A percentile compares a stretch with the other conserved stretches of the same genome.
These are phyloP conservation scores for Stachybotrys echinatus DNA, from an alignment of 2,329 filamentous ascomycete species.

Conservation along the genomic window DNA sequence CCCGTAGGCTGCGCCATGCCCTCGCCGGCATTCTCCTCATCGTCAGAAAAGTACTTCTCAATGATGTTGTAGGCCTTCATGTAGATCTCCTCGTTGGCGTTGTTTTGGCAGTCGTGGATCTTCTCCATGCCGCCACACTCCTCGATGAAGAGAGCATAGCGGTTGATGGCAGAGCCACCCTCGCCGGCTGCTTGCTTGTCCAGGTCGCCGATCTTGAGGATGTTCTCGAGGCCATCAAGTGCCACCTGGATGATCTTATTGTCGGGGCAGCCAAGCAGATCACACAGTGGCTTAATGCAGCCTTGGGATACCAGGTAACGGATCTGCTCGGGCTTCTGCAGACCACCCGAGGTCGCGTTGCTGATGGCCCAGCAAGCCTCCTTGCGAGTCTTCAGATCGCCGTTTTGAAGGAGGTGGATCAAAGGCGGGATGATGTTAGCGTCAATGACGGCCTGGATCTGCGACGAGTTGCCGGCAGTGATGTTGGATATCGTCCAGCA, in stretches of 20 bases:
- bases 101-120: conserved; percentile 99
- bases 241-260: conserved; percentile 99
- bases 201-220: conserved; percentile 97
- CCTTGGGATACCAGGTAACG: conserved; percentile 89
- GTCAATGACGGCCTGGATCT: conserved; percentile 95
- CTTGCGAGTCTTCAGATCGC: conserved; percentile 98
- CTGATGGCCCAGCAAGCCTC: conserved; percentile 99
- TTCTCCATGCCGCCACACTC: conserved; percentile 99
- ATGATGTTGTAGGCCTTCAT: conserved; percentile 99
- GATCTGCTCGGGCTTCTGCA: conserved; percentile 98
- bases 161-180: conserved; percentile 78
- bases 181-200: conserved; percentile 87
- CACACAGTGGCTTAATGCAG: conserved; percentile 95
- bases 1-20: conserved; percentile 65
- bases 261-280: conserved; percentile 90
- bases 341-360: conserved; percentile 92
- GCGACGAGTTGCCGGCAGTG: conserved; percentile 93
- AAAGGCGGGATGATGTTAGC: conserved; percentile 94
- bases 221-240: conserved; percentile 96
- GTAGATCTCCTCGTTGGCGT: conserved; percentile 99
- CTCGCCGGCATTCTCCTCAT: conserved; percentile 89
- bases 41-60: conserved; percentile 99
- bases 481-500: conserved; percentile 99
- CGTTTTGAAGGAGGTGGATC: conserved; percentile 92
- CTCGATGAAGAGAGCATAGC: conserved; percentile 96